Evolutionary conservation across 2,329 filamentous ascomycete species (phyloP), one percentile per base, ranked within the genome.

Genomic region (Ceratocystis smalleyi): DNA sequence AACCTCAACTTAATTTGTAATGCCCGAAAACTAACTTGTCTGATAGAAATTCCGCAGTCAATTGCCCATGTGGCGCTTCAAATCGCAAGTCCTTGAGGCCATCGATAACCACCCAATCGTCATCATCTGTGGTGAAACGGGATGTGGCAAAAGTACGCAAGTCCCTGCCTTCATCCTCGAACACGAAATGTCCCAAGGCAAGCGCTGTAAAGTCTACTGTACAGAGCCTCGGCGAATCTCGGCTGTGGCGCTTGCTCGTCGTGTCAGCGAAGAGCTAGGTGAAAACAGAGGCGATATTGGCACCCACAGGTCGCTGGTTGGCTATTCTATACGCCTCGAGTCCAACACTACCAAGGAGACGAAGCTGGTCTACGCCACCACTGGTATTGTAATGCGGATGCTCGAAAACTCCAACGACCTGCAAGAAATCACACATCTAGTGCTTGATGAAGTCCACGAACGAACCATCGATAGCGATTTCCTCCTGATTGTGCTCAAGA

Each of bases 391-490:
- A n/a, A 89, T 99, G 79, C 85, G 94, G 32, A 97, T 99, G 92
- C 79, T 99, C 15, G 94, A 99, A 73, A 86, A 87, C 7, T 88
- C 89, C 0, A 88, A 90, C 68, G 88, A 95, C 64, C 81, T 99
- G 54, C 82, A 84, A 65, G 92, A 96, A 68, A 86, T 99, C 62
- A 96, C 92, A 0, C 94, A 97, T 75, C 77, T 99, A 66, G 85
- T 99, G 57, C 84, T 99, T n/a, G 94, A 99, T 71, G 94, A 99
- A 74, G 92, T 97, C 1, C 94, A 99, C 71, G 94, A 99, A 73
- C 85, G 92, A 67, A 89, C 90, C 12, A 97, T 99, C 69, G 94
- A 99, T 72, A 96, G 91, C 65, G 94, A 99, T 73, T 96, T 99
- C 72, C 78, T 99, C 43, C 80, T 99, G 17, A 94, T 99, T 69